Evolutionary conservation across 371 early-diverging fungal genomes (phyloP).

Genomic region (Saksenaea vasiformis): DNA sequence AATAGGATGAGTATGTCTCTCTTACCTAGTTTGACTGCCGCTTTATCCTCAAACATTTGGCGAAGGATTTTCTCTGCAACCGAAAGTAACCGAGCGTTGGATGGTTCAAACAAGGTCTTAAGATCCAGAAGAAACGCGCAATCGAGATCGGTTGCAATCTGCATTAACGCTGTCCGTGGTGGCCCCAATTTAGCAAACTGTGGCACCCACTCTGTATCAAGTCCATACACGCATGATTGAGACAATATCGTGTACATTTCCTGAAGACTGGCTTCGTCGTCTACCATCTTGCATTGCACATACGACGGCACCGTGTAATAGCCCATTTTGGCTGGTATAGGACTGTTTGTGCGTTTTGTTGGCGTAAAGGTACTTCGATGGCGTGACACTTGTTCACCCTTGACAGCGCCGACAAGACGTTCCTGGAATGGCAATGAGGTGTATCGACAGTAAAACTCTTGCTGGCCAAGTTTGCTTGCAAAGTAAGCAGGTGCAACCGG

Average conservation of each 20-base stretch:
- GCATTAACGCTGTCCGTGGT: slow-evolving; percentile 43
- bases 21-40: slow-evolving; percentile 39
- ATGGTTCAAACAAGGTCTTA: slow-evolving; percentile 27
- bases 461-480: slow-evolving; percentile 33
- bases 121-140: slow-evolving; percentile 44
- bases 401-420: slow-evolving; percentile 33
- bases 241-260: slow-evolving; percentile 27
- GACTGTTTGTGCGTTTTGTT: slow-evolving; percentile 13
- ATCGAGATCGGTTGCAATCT: slow-evolving; percentile 40
- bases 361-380: slow-evolving; percentile 21
- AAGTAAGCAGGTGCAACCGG: slow-evolving; percentile 38
- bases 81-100: slow-evolving; percentile 14
- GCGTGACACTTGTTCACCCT: slow-evolving; percentile 39
- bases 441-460: slow-evolving; percentile 37
- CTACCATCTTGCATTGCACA: slow-evolving; percentile 29
- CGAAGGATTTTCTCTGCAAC: slow-evolving; percentile 27
- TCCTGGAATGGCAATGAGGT: slow-evolving; percentile 26
- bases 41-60: slow-evolving; percentile 27
- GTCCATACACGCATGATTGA: slow-evolving; percentile 26
- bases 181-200: slow-evolving; percentile 27
- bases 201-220: slow-evolving; percentile 56
- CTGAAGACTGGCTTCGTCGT: slow-evolving; percentile 23
- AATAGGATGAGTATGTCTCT: background rate
- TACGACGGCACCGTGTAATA: slow-evolving; percentile 30
- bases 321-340: background rate